Base-by-base conservation (phyloP, 768 basidiomycete species). In the Chiua virens region DNA sequence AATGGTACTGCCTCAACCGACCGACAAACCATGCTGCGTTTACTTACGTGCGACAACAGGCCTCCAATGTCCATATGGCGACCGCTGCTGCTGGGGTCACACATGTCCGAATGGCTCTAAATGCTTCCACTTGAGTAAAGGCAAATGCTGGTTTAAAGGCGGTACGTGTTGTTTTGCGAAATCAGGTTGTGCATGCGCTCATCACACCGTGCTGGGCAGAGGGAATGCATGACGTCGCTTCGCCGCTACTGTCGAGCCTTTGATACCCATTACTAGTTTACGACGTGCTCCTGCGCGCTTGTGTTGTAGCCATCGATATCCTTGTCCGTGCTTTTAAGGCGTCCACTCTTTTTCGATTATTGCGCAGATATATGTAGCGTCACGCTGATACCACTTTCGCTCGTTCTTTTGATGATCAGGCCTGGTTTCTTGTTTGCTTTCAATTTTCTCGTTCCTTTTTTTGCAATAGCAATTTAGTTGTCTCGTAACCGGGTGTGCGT, bases 131-230 rank as follows among this genome's bases (percentile, higher is more conserved):
- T 71, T 86, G 27, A 81, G 79, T 70, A 88, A 86, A 63, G 88
- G 89, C 38, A 90, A 86, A 70, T 92, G 89, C 64, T 90, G 89
- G 87, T 92, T 92, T 70, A 90, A 91, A 78, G 88, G 85, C 58
- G 69, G 78, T 79, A 50, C 61, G 79, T 70, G 9, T 27, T 46
- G 34, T n/a, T n/a, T n/a, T 8, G 21, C 32, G 21, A 46, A 5
- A 18, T 36, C 11, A 9, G 35, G 40, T 20, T 25, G 23, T 43
- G n/a, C 10, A 25, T 44, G 18, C 10, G 27, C 54, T 63, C 21
- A 56, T 41, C 22, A 28, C 38, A 42, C 17, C 5, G 25, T 36
- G 21, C 17, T 45, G 40, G 8, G 4, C 46, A 77, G 76, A 74
- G 43, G 74, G 72, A 45, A 77, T 77, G 75, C 75, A 77, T 43